These are phyloP conservation scores for Comarum palustre DNA, from an alignment of 306 rosid genomes.

Conservation along the genomic window DNA sequence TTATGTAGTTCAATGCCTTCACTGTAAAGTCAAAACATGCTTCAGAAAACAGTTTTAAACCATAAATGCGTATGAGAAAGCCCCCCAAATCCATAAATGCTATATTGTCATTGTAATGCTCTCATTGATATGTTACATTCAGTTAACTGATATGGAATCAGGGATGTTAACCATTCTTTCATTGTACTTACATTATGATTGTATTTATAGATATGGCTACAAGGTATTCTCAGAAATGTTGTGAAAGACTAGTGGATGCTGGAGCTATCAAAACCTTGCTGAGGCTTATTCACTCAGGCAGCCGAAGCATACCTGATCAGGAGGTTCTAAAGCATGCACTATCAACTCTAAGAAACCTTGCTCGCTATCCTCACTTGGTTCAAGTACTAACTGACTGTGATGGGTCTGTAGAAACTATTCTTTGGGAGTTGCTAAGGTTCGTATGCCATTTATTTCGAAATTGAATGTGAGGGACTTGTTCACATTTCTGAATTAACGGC, in stretches of 20 bases:
- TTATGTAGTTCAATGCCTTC: neutral
- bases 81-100: neutral
- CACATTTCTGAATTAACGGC: neutral
- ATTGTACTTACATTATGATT: neutral
- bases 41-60: neutral
- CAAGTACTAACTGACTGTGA: conserved; percentile 50
- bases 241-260: conserved; percentile 82
- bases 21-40: neutral
- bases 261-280: conserved; percentile 72
- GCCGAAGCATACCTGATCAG: conserved; percentile 92
- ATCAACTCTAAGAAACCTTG: conserved; percentile 75
- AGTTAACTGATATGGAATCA: neutral
- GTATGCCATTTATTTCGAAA: neutral
- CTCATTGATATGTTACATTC: neutral
- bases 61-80: neutral
- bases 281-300: conserved; percentile 64
- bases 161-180: neutral
- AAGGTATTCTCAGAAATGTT: conserved; percentile 74
- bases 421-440: conserved; percentile 69
- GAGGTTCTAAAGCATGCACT: conserved; percentile 68
- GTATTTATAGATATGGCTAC: conserved; percentile 69
- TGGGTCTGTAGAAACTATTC: conserved; percentile 53
- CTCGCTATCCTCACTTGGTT: conserved; percentile 71
- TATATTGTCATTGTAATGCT: neutral
- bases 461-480: neutral